phyloP scores from a whole-genome alignment of 2,329 filamentous ascomycete species.

The Fragosphaeria purpurea region DNA sequence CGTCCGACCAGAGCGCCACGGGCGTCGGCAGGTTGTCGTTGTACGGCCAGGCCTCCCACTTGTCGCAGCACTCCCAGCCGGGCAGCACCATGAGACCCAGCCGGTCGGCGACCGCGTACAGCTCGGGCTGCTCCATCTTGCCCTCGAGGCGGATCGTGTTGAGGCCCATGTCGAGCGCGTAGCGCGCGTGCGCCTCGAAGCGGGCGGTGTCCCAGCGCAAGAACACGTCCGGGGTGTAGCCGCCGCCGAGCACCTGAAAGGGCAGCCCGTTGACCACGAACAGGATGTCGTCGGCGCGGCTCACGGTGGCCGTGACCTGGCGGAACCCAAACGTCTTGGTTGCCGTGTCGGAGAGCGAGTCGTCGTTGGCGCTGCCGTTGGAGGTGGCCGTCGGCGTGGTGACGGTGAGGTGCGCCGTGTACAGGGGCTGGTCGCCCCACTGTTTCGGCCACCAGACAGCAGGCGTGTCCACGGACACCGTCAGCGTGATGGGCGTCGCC shows the following conservation, averaged over 20 bases:
- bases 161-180: slow-evolving; percentile 49
- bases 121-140: slow-evolving; percentile 51
- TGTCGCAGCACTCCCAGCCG: slow-evolving; percentile 59
- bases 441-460: slow-evolving; percentile 50
- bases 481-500: slow-evolving; percentile 9
- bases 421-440: slow-evolving; percentile 41
- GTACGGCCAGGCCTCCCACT: slow-evolving; percentile 56
- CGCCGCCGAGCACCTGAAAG: slow-evolving; percentile 51
- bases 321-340: slow-evolving; percentile 40
- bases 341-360: slow-evolving; percentile 18
- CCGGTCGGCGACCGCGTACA: slow-evolving; percentile 49
- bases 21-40: slow-evolving; percentile 40
- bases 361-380: neutral
- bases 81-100: slow-evolving; percentile 52
- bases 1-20: slow-evolving; percentile 33
- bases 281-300: slow-evolving; percentile 40
- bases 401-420: slow-evolving; percentile 20
- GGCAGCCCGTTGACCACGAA: slow-evolving; percentile 46
- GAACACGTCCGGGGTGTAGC: slow-evolving; percentile 53
- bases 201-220: slow-evolving; percentile 42
- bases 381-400: slow-evolving; percentile 18
- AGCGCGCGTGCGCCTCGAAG: slow-evolving; percentile 38
- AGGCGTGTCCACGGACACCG: slow-evolving; percentile 7
- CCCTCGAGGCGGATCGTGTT: slow-evolving; percentile 56
- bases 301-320: slow-evolving; percentile 41